Evolutionary conservation across 78 protist genomes (phyloP), one percentile per base, ranked within the genome.

Genomic region (Creolimax fragrantissima): DNA sequence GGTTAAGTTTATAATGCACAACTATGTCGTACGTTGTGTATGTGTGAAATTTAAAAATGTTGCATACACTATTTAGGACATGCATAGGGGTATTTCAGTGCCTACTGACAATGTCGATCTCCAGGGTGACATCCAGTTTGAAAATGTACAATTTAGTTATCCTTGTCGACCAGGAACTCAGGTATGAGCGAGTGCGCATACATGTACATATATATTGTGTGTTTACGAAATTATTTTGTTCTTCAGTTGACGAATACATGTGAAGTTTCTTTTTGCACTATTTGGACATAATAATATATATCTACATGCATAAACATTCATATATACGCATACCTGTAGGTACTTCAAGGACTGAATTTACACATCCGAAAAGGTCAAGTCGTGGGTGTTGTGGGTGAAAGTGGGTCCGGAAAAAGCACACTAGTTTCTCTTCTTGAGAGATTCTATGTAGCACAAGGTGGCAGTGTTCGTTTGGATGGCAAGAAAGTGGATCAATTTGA

Each of bases 391-490:
- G 86, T 83, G 7, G 86, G 86, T 39, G 86, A 83, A 24, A 36
- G 96, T 96, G 93, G 81, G 94, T 6, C 81, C 41, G 95, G 95
- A 42, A 90, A 90, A 66, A 42, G 89, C 5, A 97, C 98, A 32
- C 90, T 96, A 0, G 89, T 95, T 3, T 4, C 44, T 24, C 89
- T 96, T 85, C 44, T 96, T 3, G 95, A 95, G 92, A 83, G 97
- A 45, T 96, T 95, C 91, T 97, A 96, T 86, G 44, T 90, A 67
- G 96, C 96, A 42, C 81, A 3, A 32, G 81, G 42, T 5, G 92
- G 92, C 2, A n/a, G 24, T 44, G 81, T 90, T 3, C 43, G 7
- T 3, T 41, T 85, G 24, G 93, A 92, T 3, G 89, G 89, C 3
- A 17, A 3, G 35, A 43, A 3, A 39, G 42, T 84, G 3, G 11